Evolutionary conservation across 1,284 basidiomycete genomes (phyloP), one percentile per base, ranked within the genome.

Genomic region (Meira miltonrushii): DNA sequence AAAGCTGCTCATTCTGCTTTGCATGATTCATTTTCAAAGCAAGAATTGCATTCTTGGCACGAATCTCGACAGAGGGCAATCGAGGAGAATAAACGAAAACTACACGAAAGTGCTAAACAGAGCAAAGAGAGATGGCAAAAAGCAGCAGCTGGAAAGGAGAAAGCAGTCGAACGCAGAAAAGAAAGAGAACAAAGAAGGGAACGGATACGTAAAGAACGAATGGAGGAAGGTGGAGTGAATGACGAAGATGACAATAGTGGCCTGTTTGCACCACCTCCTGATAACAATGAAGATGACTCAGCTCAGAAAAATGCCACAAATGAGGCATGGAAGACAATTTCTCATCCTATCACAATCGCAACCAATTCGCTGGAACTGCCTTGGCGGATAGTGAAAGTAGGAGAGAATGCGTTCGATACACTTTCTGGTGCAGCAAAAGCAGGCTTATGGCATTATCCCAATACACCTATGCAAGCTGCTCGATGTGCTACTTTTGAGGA

Each of bases 401-500:
- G 37, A 13, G 13, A 25, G 15, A 47, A 52, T 33, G 52, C 66
- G 2, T 71, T 86, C 75, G 61, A 80, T 1, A 84, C 85, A 0
- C 81, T 93, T 21, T 80, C 82, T 7, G 79, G 82, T 0, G 88
- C 91, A 1, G 83, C 82, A 38, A 78, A 79, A 9, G 87, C 87
- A 0, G 86, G 86, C 1, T 75, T 93, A 28, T 94, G 89, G 89
- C 80, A 81, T 2, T 93, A 87, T 74, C 92, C 92, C 0, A 74
- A 80, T 1, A 87, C 82, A 0, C 77, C 83, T 1, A 75, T 82
- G 39, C 87, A 94, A 72, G 81, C 84, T 1, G 88, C 90, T 4
- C 83, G 85, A 59, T 90, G 87, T 65, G 87, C 83, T 4, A 87
- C 92, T 5, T 95, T 92, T 77, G 83, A 84, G 48, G 86, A 86